phyloP scores from a whole-genome alignment of 257 asterid species.

The Jacaranda mimosifolia region DNA sequence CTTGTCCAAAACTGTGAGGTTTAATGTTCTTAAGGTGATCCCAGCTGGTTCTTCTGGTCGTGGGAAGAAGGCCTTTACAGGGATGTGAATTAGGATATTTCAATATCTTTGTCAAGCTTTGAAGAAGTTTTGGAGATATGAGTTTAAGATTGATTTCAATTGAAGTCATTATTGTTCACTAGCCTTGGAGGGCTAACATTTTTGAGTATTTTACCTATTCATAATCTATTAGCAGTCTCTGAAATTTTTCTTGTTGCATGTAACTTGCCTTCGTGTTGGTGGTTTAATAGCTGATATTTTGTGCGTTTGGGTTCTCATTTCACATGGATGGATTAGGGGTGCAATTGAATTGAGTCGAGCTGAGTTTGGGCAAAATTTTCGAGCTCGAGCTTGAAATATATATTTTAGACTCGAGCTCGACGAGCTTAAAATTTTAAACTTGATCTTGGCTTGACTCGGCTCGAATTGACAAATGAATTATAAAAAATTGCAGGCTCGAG shows the following conservation, averaged over 20 bases:
- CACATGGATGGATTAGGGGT: no score
- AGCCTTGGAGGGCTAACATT: neutral
- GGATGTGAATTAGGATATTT: slow-evolving; percentile 29
- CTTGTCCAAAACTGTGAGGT: slow-evolving; percentile 55
- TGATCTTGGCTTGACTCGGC: no score
- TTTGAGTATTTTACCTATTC: neutral
- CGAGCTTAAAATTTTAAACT: no score
- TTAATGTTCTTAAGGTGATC: slow-evolving; percentile 54
- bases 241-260: neutral
- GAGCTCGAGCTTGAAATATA: no score
- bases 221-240: neutral
- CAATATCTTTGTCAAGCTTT: neutral
- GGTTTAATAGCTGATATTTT: neutral
- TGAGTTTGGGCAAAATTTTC: no score
- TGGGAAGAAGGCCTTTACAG: slow-evolving; percentile 46
- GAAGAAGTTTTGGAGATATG: slow-evolving; percentile 21
- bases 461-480: no score
- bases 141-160: neutral
- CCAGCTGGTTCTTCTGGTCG: slow-evolving; percentile 56
- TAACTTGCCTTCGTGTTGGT: neutral
- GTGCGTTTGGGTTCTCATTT: no score
- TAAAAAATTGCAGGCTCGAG: no score
- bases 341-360: no score
- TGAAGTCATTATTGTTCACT: slow-evolving; percentile 7
- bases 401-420: no score